Percentiles rank a stretch among this genome's conserved stretches.
These are phyloP conservation scores for Chlorella sp. DNA, from an alignment of 139 green algal genomes.

Conservation along the genomic window DNA sequence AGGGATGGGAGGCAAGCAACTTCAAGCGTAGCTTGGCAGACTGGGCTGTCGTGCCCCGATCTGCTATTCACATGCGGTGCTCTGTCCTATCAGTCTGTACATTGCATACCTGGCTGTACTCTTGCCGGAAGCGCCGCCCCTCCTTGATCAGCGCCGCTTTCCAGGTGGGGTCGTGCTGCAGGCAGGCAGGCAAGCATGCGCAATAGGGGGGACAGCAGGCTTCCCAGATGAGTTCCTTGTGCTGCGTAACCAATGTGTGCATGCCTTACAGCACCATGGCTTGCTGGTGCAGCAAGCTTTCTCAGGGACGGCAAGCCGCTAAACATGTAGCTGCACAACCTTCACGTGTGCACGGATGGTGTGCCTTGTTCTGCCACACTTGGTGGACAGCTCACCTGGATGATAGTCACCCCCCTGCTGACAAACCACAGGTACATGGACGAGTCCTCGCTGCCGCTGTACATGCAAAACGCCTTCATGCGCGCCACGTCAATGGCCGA, in stretches of 20 bases:
- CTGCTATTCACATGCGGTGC: too few relatives aligned
- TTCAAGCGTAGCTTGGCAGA: neutral
- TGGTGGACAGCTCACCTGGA: neutral
- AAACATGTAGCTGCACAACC: neutral
- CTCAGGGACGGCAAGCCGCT: neutral
- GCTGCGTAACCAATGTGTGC: neutral
- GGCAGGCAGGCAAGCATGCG: neutral
- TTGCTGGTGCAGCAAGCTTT: neutral
- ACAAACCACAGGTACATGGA: constrained; percentile 19
- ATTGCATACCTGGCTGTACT: neutral
- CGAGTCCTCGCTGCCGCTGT: neutral
- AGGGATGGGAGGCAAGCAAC: neutral
- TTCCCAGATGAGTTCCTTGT: neutral
- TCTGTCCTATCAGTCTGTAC: neutral
- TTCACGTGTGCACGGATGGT: neutral
- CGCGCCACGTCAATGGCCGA: neutral
- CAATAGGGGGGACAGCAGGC: neutral
- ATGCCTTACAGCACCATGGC: neutral
- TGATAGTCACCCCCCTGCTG: constrained; percentile 11
- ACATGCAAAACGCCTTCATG: constrained; percentile 32
- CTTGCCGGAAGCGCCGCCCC: neutral
- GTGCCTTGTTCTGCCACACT: neutral
- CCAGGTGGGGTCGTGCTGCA: constrained; percentile 16
- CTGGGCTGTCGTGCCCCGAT: neutral
- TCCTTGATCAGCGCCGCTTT: constrained; percentile 10